Evolutionary conservation across 2,329 filamentous ascomycete species (phyloP), one percentile per base, ranked within the genome.

Genomic region (Trichophyton simii): DNA sequence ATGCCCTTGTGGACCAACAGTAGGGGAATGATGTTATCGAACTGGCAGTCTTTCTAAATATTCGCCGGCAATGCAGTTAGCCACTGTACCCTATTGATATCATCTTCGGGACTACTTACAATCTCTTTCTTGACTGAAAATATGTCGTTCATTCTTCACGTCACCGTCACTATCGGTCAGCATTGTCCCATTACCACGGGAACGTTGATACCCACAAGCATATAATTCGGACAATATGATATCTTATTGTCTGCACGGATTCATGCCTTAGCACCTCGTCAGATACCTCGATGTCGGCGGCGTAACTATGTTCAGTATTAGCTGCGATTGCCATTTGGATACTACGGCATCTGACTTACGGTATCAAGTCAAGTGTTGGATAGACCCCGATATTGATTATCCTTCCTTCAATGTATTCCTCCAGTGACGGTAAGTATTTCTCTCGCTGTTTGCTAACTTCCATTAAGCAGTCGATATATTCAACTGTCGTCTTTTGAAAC

Each of bases 381-480:
- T 62, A 62, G 9, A 62, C 61, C 13, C 61, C 61, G 13, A 62
- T 62, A 38, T 62, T 62, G 57, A 62, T 57, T 58, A 62, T 62
- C 41, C 61, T 60, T 31, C 46, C 61, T 11, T 62, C 61, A 38
- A 62, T 62, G 25, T 62, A 62, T 52, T 62, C 54, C 7, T 60
- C 61, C 15, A 62, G n/a, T n/a, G 61, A 57, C 4, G 61, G 61
- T 11, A 62, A 42, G 38, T 62, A 62, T 38, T 58, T 62, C 41
- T 62, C 61, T 34, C 61, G 61, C 52, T 62, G 58, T 31, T 62
- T 62, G 58, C 58, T 60, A 15, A 62, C 61, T 13, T 46, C 42
- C 15, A 52, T 60, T 20, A 62, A 25, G 41, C 55, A 62, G 20
- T 62, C 48, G 41, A 62, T 54, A 36, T 62, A 62, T 42, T 62